Conservation (phyloP, 176 grass and related monocot species). For the Tillandsia fasciculata region DNA sequence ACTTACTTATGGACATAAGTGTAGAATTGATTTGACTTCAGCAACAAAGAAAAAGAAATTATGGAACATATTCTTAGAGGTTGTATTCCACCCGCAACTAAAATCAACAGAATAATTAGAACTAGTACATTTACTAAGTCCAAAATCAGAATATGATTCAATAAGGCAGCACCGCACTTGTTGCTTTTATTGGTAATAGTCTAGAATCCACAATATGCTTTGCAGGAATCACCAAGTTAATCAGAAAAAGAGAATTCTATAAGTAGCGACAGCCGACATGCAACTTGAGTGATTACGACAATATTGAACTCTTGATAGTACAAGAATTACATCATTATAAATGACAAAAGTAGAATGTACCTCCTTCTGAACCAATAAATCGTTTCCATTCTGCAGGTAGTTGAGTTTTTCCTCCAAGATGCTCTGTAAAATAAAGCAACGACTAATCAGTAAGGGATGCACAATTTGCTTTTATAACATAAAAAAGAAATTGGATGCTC, state of each 20-base stretch:
- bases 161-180: too few species aligned
- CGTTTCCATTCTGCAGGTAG: constrained; percentile 47
- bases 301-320: constrained; percentile 1
- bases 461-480: constrained; percentile 7
- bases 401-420: constrained; percentile 52
- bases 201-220: neutral
- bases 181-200: too few species aligned
- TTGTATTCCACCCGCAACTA: too few species aligned
- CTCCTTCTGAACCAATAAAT: constrained; percentile 55
- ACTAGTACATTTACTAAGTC: too few species aligned
- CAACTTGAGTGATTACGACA: neutral
- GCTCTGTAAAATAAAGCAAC: constrained; percentile 24
- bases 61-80: too few species aligned
- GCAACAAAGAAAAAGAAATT: too few species aligned
- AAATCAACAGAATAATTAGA: too few species aligned
- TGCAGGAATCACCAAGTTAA: neutral
- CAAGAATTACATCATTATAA: constrained; percentile 17
- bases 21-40: too few species aligned
- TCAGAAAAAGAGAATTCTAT: neutral
- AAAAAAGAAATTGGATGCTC: constrained; percentile 7
- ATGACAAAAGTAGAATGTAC: constrained; percentile 27
- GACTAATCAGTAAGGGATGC: constrained; percentile 7
- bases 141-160: too few species aligned
- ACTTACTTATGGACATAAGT: neutral
- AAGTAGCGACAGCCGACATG: too few species aligned